Conservation (phyloP, 257 asterid species). For the Scutellaria barbata region DNA sequence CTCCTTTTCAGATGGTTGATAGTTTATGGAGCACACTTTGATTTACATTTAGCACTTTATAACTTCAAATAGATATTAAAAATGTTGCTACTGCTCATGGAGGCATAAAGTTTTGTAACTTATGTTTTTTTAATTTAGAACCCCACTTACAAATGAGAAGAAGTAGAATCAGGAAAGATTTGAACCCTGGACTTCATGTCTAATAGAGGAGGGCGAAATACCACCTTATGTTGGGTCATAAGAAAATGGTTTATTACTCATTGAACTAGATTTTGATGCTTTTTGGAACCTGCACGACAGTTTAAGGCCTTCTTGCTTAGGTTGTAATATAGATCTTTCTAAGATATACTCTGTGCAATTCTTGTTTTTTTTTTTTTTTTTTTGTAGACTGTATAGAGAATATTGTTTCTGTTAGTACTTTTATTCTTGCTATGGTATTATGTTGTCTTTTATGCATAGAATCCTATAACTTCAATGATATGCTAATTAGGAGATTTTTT, state of each 20-base stretch:
- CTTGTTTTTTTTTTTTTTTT: not conserved
- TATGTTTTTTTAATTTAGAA: not conserved
- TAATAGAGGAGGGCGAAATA: not conserved
- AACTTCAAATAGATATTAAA: not conserved
- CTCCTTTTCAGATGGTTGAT: conserved; percentile 8
- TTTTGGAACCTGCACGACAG: not conserved
- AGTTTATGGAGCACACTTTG: not conserved
- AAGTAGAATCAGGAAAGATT: not conserved
- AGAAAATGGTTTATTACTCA: not conserved
- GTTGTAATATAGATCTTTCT: not conserved
- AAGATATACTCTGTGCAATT: conserved; percentile 3
- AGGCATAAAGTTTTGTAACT: not conserved
- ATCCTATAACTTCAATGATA: not conserved
- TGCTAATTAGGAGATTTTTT: not conserved
- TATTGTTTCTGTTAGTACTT: not conserved
- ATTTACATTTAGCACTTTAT: not conserved
- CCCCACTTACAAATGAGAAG: not conserved
- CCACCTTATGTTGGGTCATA: not conserved
- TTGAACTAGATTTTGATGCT: not conserved
- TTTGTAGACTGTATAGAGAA: not conserved
- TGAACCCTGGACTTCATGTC: too few relatives aligned
- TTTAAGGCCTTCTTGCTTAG: not conserved
- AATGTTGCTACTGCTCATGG: not conserved
- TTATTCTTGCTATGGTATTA: not conserved
- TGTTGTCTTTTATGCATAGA: not conserved